Conservation (phyloP, 2,329 filamentous ascomycete species). For the Oidium heveae region DNA sequence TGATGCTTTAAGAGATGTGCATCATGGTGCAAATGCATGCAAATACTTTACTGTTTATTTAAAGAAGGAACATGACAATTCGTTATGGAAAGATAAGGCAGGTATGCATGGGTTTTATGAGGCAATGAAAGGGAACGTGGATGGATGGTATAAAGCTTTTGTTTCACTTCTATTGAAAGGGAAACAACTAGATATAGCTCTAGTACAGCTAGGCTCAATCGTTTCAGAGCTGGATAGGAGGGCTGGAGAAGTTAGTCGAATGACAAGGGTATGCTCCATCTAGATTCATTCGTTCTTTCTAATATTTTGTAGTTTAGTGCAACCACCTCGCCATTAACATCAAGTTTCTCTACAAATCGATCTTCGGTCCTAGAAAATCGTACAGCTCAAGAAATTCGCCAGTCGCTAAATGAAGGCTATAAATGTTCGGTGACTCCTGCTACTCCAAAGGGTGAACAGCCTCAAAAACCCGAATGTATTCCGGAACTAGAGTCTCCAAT, state of each 20-base stretch:
- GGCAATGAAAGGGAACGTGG: slow-evolving; percentile 80
- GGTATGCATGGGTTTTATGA: slow-evolving; percentile 48
- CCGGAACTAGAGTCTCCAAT: no score
- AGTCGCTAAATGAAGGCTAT: slow-evolving; percentile 10
- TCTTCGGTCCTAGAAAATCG: background rate
- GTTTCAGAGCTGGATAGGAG: slow-evolving; percentile 69
- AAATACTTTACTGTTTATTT: slow-evolving; percentile 58
- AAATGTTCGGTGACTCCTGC: slow-evolving; percentile 7
- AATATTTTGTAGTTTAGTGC: slow-evolving; percentile 6
- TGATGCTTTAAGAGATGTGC: slow-evolving; percentile 54
- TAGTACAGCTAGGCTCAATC: slow-evolving; percentile 50
- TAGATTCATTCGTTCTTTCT: slow-evolving; percentile 1
- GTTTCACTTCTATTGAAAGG: slow-evolving; percentile 50
- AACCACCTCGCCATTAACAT: slow-evolving; percentile 1
- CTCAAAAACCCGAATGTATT: no score
- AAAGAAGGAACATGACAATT: slow-evolving; percentile 32
- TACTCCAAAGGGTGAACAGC: no score
- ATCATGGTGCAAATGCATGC: slow-evolving; percentile 51
- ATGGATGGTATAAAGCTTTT: slow-evolving; percentile 70
- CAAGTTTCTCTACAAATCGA: slow-evolving; percentile 4
- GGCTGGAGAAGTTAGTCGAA: slow-evolving; percentile 60
- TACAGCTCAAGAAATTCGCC: slow-evolving; percentile 6
- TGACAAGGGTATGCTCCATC: slow-evolving; percentile 35
- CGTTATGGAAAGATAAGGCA: slow-evolving; percentile 31
- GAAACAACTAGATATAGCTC: slow-evolving; percentile 38